Percentiles rank a stretch among this genome's conserved stretches.
These are phyloP conservation scores for Taphrina communis DNA, from an alignment of 1,139 yeast genomes.

Conservation along the genomic window DNA sequence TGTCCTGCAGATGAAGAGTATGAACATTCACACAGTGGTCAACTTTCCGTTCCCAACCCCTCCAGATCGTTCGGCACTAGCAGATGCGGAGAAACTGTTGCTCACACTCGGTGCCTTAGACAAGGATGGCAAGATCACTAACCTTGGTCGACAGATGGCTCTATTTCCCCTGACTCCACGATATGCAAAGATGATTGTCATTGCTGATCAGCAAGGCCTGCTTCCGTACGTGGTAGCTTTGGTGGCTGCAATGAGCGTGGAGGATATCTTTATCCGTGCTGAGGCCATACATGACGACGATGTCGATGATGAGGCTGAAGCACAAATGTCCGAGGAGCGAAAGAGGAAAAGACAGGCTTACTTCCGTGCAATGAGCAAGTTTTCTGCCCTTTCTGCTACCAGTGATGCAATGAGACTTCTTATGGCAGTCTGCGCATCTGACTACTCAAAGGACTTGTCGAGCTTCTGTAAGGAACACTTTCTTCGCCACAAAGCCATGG, in stretches of 20 bases:
- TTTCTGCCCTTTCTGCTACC: conserved; percentile 68
- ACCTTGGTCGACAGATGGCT: conserved; percentile 83
- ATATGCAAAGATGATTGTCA: conserved; percentile 83
- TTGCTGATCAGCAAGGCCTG: conserved; percentile 81
- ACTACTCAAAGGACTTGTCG: conserved; percentile 58
- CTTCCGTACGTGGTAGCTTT: conserved; percentile 85
- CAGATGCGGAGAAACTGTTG: conserved; percentile 70
- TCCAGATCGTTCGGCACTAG: conserved; percentile 69
- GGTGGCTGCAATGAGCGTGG: conserved; percentile 91
- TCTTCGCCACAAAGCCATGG: conserved; percentile 68
- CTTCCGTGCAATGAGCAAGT: conserved; percentile 61
- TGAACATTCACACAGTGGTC: conserved; percentile 89
- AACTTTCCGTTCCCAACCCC: conserved; percentile 98
- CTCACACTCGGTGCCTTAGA: conserved; percentile 81
- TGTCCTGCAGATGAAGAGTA: conserved; percentile 90
- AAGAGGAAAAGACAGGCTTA: conserved; percentile 59
- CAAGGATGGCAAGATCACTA: conserved; percentile 62
- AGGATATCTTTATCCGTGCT: conserved; percentile 62
- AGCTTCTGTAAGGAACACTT: conserved; percentile 65
- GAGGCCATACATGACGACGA: conserved; percentile 46
- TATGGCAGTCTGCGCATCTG: conserved; percentile 87
- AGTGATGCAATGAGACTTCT: conserved; percentile 78
- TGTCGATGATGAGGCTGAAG: conserved; percentile 47
- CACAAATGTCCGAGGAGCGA: conserved; percentile 52
- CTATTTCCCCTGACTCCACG: conserved; percentile 92